Conservation (phyloP, 192 early-diverging fungal genomes). For the Coemansia guatemalensis region DNA sequence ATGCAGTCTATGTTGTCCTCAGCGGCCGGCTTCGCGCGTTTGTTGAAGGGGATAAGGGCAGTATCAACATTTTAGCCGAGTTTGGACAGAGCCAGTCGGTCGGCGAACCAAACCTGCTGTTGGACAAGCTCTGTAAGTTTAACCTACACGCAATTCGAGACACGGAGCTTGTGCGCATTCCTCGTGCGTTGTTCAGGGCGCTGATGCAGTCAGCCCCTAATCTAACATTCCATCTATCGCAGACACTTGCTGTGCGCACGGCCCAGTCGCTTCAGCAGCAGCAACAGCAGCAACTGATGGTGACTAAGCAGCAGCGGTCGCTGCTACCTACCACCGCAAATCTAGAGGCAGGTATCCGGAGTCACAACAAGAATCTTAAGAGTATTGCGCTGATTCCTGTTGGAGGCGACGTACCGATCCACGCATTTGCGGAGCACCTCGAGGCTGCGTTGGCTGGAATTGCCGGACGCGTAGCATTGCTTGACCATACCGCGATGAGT, state of each 20-base stretch:
- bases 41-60: slow-evolving; percentile 59
- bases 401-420: slow-evolving; percentile 73
- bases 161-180: slow-evolving; percentile 93
- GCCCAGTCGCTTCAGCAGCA: slow-evolving; percentile 53
- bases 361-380: slow-evolving; percentile 91
- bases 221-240: slow-evolving; percentile 87
- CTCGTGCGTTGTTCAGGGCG: slow-evolving; percentile 91
- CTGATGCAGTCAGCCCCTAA: slow-evolving; percentile 86
- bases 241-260: slow-evolving; percentile 80
- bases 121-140: slow-evolving; percentile 64
- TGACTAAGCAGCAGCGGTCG: slow-evolving; percentile 7
- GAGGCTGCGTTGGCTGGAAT: slow-evolving; percentile 66
- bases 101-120: slow-evolving; percentile 92
- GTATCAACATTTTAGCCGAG: slow-evolving; percentile 84
- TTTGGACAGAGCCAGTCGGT: slow-evolving; percentile 95
- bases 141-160: slow-evolving; percentile 98
- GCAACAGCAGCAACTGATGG: slow-evolving; percentile 17
- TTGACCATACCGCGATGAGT: slow-evolving; percentile 82
- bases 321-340: neutral
- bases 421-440: slow-evolving; percentile 84
- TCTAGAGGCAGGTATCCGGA: slow-evolving; percentile 56
- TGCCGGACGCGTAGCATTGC: slow-evolving; percentile 69
- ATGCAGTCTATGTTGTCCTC: slow-evolving; percentile 91
- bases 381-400: slow-evolving; percentile 95
- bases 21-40: slow-evolving; percentile 92